Percentiles rank a stretch among this genome's conserved stretches.
phyloP scores from a whole-genome alignment of 164 flowering plant genomes.

The Aristolochia californica region DNA sequence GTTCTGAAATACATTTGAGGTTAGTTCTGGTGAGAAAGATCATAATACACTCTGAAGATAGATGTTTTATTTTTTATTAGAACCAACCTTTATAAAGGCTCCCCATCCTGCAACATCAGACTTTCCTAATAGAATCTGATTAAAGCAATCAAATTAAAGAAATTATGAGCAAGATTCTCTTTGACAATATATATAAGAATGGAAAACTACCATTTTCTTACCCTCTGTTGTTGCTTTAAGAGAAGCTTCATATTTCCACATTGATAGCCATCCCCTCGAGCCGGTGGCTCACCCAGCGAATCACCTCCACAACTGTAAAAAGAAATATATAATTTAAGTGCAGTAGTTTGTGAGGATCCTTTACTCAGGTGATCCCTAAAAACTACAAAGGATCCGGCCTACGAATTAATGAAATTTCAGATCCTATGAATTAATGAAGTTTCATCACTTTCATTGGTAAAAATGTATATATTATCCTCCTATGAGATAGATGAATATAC shows the following conservation, averaged over 20 bases:
- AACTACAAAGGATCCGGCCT: too few relatives aligned
- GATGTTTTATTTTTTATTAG: background rate
- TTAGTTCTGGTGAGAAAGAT: too few relatives aligned
- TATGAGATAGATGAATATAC: too few relatives aligned
- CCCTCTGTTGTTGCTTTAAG: conserved; percentile 83
- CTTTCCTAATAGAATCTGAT: conserved; percentile 74
- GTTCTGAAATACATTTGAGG: conserved; percentile 39
- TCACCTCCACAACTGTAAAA: conserved; percentile 85
- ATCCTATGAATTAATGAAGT: too few relatives aligned
- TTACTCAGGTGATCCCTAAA: too few relatives aligned
- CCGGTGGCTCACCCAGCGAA: conserved; percentile 69
- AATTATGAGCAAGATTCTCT: background rate
- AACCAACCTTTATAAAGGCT: conserved; percentile 81
- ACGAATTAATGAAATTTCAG: too few relatives aligned
- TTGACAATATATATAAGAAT: background rate
- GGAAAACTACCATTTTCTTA: conserved; percentile 21
- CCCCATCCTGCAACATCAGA: conserved; percentile 99
- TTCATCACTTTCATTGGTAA: too few relatives aligned
- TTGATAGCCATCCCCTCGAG: conserved; percentile 70
- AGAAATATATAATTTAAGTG: too few relatives aligned
- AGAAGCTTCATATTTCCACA: conserved; percentile 97
- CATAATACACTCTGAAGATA: background rate
- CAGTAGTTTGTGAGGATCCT: too few relatives aligned
- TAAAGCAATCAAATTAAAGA: background rate
- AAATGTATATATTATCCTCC: too few relatives aligned